phyloP scores from a whole-genome alignment of 208 protist species.

The Trypanosoma mega region DNA sequence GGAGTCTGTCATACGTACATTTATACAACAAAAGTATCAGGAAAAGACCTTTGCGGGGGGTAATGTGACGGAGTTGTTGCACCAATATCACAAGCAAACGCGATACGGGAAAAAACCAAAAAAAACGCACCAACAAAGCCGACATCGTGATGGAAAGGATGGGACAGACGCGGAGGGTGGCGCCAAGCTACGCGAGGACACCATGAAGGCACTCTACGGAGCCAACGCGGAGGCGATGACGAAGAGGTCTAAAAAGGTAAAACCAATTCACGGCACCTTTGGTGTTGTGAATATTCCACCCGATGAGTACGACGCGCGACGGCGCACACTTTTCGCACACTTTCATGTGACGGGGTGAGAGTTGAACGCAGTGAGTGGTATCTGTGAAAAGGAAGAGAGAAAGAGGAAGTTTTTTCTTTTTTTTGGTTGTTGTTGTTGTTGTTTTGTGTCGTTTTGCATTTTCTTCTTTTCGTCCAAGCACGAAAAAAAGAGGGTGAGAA shows the following conservation, averaged over 20 bases:
- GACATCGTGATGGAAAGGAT: background rate
- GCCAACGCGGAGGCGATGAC: slow-evolving; percentile 31
- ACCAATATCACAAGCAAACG: slow-evolving; percentile 51
- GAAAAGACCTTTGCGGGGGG: slow-evolving; percentile 56
- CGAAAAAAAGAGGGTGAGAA: too few species aligned
- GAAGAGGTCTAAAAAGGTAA: slow-evolving; percentile 30
- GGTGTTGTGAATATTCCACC: slow-evolving; percentile 74
- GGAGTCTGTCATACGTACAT: slow-evolving; percentile 43
- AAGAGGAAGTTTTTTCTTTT: too few species aligned
- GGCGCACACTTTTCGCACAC: slow-evolving; percentile 32
- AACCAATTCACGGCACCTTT: slow-evolving; percentile 68
- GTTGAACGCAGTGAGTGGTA: too few species aligned
- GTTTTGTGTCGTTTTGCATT: background rate
- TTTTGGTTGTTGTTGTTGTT: slow-evolving; percentile 3
- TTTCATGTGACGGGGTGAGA: slow-evolving; percentile 33
- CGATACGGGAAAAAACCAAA: slow-evolving; percentile 50
- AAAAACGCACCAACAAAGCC: slow-evolving; percentile 4
- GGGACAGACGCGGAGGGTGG: background rate
- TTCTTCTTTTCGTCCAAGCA: background rate
- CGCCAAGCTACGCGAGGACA: slow-evolving; percentile 18
- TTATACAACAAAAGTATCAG: slow-evolving; percentile 77
- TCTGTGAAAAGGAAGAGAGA: too few species aligned
- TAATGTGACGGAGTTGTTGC: slow-evolving; percentile 39
- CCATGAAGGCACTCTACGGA: slow-evolving; percentile 49
- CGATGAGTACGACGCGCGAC: slow-evolving; percentile 57